Conservation (phyloP, 2,329 filamentous ascomycete species). For the Alternaria sp. region DNA sequence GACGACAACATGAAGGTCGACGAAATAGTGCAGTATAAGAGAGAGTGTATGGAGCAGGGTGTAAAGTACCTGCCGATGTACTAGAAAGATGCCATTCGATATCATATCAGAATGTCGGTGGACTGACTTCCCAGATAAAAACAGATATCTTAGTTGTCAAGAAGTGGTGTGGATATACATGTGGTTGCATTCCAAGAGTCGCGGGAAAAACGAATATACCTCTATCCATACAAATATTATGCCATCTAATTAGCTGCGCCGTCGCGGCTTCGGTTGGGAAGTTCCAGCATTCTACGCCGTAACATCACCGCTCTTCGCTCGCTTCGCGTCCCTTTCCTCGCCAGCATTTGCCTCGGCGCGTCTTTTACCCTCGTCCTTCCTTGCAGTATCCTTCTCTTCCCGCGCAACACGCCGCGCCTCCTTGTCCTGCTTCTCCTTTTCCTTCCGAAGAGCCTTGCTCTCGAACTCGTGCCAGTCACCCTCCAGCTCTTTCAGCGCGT, state of each 20-base stretch:
- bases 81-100: too few relatives aligned
- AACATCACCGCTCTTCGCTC: slow-evolving; percentile 34
- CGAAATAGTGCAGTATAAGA: too few relatives aligned
- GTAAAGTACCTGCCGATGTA: too few relatives aligned
- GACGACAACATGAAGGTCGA: too few relatives aligned
- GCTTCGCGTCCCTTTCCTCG: slow-evolving; percentile 43
- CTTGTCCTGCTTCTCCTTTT: slow-evolving; percentile 75
- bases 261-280: not conserved
- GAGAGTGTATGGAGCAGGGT: too few relatives aligned
- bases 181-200: not conserved
- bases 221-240: not conserved
- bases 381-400: slow-evolving; percentile 30
- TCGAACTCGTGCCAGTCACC: slow-evolving; percentile 99
- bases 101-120: too few relatives aligned
- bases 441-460: slow-evolving; percentile 89
- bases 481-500: slow-evolving; percentile 81
- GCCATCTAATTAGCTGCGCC: not conserved
- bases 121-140: too few relatives aligned
- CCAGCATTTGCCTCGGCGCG: slow-evolving; percentile 38
- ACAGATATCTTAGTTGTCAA: too few relatives aligned
- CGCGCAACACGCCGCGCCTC: slow-evolving; percentile 55
- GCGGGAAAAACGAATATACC: not conserved
- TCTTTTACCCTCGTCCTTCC: slow-evolving; percentile 44
- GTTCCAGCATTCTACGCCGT: slow-evolving; percentile 11
- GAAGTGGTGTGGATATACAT: not conserved